Evolutionary conservation across 495 filamentous ascomycete species (phyloP).

Genomic region (Hyphodiscus hymeniophilus): DNA sequence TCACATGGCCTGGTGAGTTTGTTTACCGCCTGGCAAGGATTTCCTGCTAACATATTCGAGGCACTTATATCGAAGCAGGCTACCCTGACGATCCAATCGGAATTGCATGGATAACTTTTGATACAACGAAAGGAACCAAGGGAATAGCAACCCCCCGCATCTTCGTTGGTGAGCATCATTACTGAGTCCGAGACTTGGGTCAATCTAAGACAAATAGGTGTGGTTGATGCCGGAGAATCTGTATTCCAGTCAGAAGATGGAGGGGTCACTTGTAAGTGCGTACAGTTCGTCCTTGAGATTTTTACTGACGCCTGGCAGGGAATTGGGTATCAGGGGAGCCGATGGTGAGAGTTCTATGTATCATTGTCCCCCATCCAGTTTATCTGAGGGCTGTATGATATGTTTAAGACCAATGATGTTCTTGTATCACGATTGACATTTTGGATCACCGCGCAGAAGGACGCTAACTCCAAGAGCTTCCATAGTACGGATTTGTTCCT

Average conservation of each 20-base stretch:
- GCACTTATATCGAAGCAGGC: constrained; percentile 11
- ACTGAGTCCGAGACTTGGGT: too few species aligned
- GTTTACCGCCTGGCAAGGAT: constrained; percentile 28
- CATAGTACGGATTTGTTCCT: constrained; percentile 39
- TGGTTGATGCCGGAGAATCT: constrained; percentile 40
- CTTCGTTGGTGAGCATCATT: constrained; percentile 35
- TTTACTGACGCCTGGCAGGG: too few species aligned
- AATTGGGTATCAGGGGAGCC: constrained; percentile 38
- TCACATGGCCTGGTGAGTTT: constrained; percentile 28
- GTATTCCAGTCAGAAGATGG: constrained; percentile 47
- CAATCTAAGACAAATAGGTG: constrained; percentile 8
- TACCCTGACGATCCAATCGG: constrained; percentile 24
- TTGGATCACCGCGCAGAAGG: too few species aligned
- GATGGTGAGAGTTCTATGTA: too few species aligned
- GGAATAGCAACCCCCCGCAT: constrained; percentile 46
- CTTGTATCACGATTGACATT: too few species aligned
- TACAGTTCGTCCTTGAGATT: too few species aligned
- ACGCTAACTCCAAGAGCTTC: too few species aligned
- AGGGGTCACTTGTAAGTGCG: constrained; percentile 40
- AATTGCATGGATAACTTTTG: constrained; percentile 48
- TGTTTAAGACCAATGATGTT: too few species aligned
- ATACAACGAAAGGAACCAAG: constrained; percentile 37
- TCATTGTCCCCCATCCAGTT: too few species aligned
- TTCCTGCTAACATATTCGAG: not conserved
- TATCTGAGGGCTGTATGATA: too few species aligned